These are phyloP conservation scores for Pleoardoris graminearum DNA, from an alignment of 2,329 filamentous ascomycete species.

Conservation along the genomic window DNA sequence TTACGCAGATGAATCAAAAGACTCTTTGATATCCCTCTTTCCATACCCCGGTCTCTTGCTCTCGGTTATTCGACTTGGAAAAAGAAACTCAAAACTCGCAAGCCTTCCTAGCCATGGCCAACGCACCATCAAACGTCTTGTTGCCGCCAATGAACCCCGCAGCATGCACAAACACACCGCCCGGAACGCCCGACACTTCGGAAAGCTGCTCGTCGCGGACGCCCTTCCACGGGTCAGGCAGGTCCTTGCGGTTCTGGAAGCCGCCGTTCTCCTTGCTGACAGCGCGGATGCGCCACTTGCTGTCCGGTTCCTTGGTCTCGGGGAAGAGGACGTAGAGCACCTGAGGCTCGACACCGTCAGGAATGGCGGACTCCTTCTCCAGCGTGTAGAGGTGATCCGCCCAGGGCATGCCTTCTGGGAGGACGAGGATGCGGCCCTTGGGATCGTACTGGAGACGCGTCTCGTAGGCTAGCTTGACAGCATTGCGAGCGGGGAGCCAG, in stretches of 20 bases:
- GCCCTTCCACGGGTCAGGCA: conserved; percentile 91
- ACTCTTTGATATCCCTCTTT: conserved; percentile 20
- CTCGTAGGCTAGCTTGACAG: conserved; percentile 76
- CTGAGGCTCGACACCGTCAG: conserved; percentile 53
- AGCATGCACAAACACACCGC: conserved; percentile 91
- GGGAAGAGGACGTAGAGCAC: conserved; percentile 91
- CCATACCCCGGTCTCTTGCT: not conserved
- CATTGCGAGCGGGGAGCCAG: conserved; percentile 85
- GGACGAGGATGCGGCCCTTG: conserved; percentile 77
- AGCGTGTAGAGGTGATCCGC: conserved; percentile 93
- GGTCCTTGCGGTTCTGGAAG: conserved; percentile 87
- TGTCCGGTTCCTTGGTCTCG: conserved; percentile 72
- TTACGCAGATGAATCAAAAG: conserved; percentile 22
- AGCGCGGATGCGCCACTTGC: conserved; percentile 92
- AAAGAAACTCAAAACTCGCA: conserved; percentile 50
- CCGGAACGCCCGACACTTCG: conserved; percentile 67
- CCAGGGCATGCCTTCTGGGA: conserved; percentile 83
- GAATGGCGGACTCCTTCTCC: conserved; percentile 61
- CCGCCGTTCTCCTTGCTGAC: conserved; percentile 84
- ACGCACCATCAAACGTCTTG: conserved; percentile 83
- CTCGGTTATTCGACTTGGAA: not conserved
- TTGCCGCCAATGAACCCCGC: conserved; percentile 96
- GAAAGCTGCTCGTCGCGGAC: conserved; percentile 85
- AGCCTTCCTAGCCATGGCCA: conserved; percentile 82
- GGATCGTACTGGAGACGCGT: conserved; percentile 69